Evolutionary conservation across 179 eudicot species (phyloP).

Genomic region (Silene coronaria): DNA sequence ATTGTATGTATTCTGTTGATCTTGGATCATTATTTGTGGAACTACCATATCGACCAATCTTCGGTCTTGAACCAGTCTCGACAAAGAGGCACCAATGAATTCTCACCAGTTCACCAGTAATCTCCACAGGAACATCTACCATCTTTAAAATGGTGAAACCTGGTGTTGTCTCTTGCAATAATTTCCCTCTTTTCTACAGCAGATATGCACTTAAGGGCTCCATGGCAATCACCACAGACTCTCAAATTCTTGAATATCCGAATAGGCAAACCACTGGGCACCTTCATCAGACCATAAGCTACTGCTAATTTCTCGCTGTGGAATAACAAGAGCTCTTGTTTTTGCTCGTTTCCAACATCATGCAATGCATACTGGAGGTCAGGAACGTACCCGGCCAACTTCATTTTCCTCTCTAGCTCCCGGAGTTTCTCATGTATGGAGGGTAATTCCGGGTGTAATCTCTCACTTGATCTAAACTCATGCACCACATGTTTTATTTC

Average conservation of each 20-base stretch:
- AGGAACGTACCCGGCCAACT: constrained; percentile 59
- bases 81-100: too few species aligned
- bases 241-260: constrained; percentile 66
- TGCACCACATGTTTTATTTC: constrained; percentile 56
- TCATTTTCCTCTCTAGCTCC: constrained; percentile 54
- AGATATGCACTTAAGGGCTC: constrained; percentile 57
- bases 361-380: constrained; percentile 50
- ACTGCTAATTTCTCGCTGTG: constrained; percentile 80
- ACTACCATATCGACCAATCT: too few species aligned
- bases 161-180: constrained; percentile 56
- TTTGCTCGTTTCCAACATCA: constrained; percentile 53
- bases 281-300: constrained; percentile 58
- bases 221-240: constrained; percentile 71
- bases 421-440: constrained; percentile 47
- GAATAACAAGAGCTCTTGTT: constrained; percentile 46
- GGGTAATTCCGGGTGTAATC: constrained; percentile 47
- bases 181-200: constrained; percentile 60
- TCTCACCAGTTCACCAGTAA: constrained; percentile 41
- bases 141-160: constrained; percentile 72
- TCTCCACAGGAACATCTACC: constrained; percentile 76
- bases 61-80: not conserved
- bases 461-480: constrained; percentile 67
- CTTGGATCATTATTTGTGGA: too few species aligned
- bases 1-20: too few species aligned
- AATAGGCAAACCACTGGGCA: constrained; percentile 40